phyloP scores from a whole-genome alignment of 805 yeast species.

The Yamadazyma nakazawae region DNA sequence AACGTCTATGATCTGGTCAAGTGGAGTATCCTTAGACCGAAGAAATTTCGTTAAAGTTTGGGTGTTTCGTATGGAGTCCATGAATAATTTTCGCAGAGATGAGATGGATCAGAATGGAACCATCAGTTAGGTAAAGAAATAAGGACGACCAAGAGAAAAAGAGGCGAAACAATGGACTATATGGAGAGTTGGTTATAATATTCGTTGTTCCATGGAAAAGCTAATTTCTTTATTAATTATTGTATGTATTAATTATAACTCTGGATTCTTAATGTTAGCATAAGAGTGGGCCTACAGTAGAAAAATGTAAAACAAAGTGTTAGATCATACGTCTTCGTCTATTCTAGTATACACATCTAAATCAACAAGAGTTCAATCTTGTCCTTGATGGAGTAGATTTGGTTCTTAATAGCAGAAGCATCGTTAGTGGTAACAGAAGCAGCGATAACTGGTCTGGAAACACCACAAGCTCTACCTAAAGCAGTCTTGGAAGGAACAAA shows the following conservation, averaged over 20 bases:
- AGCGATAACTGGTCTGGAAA: slow-evolving; percentile 98
- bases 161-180: background rate
- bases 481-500: slow-evolving; percentile 98
- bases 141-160: background rate
- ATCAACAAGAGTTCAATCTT: slow-evolving; percentile 97
- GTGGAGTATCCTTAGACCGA: slow-evolving; percentile 48
- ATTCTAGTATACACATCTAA: slow-evolving; percentile 11
- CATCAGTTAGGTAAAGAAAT: background rate
- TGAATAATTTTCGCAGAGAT: slow-evolving; percentile 5
- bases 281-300: background rate
- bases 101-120: background rate
- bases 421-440: slow-evolving; percentile 98
- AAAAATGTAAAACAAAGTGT: background rate
- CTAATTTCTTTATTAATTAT: too few species aligned
- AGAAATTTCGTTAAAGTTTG: slow-evolving; percentile 56
- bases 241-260: too few species aligned
- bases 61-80: slow-evolving; percentile 20
- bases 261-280: too few species aligned
- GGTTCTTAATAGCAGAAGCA: slow-evolving; percentile 95
- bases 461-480: slow-evolving; percentile 99
- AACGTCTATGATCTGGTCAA: slow-evolving; percentile 38
- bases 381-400: slow-evolving; percentile 96
- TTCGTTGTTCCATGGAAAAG: too few species aligned
- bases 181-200: background rate
- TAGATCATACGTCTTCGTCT: background rate